Evolutionary conservation across 2,329 filamentous ascomycete genomes (phyloP), one percentile per base, ranked within the genome.

Genomic region (Ramichloridium luteum): DNA sequence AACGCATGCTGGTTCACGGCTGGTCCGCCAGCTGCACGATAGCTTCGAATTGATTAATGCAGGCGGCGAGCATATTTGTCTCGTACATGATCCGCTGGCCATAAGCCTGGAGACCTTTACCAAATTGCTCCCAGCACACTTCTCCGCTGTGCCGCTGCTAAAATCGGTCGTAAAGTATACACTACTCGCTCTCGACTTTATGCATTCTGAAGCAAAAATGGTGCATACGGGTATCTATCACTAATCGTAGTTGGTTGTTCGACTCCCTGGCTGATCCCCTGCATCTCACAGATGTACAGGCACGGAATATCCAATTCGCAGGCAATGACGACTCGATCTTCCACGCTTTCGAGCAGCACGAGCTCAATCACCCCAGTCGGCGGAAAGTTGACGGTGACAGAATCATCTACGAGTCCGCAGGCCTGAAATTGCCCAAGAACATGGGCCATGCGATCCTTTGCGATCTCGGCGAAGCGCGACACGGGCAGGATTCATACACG

Each of bases 381-480:
- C 12, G 28, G 13, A 30, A 30, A 30, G 14, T 17, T 5, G 28
- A 15, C 14, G 28, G 16, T 20, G 28, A 16, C 3, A 14, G 28
- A 20, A 17, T 8, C 28, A 30, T 12, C 14, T 30, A 30, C 13
- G 16, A 14, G 13, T 30, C 28, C 14, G 4, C 20, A 6, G 28
- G 20, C 15, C 15, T 30, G 5, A 16, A 30, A 3, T 17, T 30
- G 16, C 28, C 28, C 10, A 16, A 31, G 13, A 20, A 31, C 10
- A 16, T 20, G 8, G 29, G 29, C 9, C 13, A 31, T n/a, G 45
- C 57, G 2, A 44, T 39, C 8, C 43, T 59, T 6, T 50, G 44
- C 23, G 55, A 60, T 33, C 36, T 58, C 1, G 51, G 55, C 5
- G 48, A 55, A 32, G 56, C 56, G 11, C 47, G 49, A 9, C 29